Evolutionary conservation across 192 early-diverging fungal genomes (phyloP), one percentile per base, ranked within the genome.

Genomic region (Phycomyces blakesleeanus): DNA sequence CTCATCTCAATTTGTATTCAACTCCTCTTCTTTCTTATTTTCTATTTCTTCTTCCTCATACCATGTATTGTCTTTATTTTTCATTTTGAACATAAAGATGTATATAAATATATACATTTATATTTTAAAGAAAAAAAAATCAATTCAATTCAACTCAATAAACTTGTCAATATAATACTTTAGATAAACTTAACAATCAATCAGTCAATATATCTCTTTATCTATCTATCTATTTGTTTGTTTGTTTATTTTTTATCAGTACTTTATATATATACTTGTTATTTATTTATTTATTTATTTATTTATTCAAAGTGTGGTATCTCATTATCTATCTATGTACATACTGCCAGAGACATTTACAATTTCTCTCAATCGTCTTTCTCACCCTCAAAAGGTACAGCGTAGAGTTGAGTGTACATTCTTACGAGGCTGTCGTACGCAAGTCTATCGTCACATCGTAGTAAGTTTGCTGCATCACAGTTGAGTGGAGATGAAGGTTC

Each of bases 401-500:
- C 94, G 72, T 83, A 86, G 53, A 93, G 70, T 38, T 69, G 75
- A 2, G 90, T 92, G 75, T 95, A 96, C 89, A 95, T 91, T 50
- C 74, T 70, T 11, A 96, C 87, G 41, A 98, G 75, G 18, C 89
- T 92, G 66, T 90, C 79, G 78, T 97, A 98, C 14, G 91, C 96
- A 12, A 89, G 59, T 14, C 67, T 80, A 64, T 98, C 96, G 42
- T 93, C 90, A 57, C 89, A 91, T 57, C 94, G 79, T 63, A 97
- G 67, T 12, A 98, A 78, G 63, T 95, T 96, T 5, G 95, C 96
- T 51, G 92, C 93, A 76, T 98, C 96, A 72, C 92, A 94, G 72
- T 98, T 97, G 51, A 97, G 74, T 21, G 95, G 96, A 61, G 89
- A 91, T 66, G 87, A 85, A 20, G 93, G 91, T 71, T 93, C 94